phyloP scores from a whole-genome alignment of 768 basidiomycete genomes.

The Leccinum subtestaceum region DNA sequence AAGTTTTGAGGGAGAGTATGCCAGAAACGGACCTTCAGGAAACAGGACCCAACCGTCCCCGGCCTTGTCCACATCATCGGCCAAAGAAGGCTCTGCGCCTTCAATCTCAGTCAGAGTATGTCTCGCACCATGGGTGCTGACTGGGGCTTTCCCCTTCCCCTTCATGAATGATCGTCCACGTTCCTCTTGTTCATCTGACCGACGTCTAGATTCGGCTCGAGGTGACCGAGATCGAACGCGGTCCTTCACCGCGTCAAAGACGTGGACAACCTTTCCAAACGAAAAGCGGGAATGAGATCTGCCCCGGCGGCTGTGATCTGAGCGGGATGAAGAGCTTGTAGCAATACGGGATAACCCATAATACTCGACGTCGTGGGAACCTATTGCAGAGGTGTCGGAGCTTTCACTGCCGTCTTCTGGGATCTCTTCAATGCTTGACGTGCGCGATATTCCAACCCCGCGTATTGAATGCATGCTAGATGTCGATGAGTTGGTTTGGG shows the following conservation, averaged over 20 bases:
- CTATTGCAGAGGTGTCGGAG: constrained; percentile 6
- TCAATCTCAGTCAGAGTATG: constrained; percentile 24
- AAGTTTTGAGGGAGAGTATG: not conserved
- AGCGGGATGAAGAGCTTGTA: constrained; percentile 11
- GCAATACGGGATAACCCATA: constrained; percentile 16
- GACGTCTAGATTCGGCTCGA: constrained; percentile 9
- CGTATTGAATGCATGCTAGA: constrained; percentile 9
- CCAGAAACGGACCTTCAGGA: constrained; percentile 60
- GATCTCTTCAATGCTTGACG: constrained; percentile 41
- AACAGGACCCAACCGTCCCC: constrained; percentile 81
- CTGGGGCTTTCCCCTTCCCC: constrained; percentile 31
- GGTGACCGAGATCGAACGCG: constrained; percentile 50
- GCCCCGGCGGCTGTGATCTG: constrained; percentile 29
- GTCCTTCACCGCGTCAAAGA: constrained; percentile 43
- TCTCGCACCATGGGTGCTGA: not conserved
- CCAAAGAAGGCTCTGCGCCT: constrained; percentile 29
- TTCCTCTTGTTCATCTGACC: constrained; percentile 9
- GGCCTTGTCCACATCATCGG: constrained; percentile 28
- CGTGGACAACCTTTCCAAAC: constrained; percentile 50
- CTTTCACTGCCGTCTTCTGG: constrained; percentile 32
- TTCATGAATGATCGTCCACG: constrained; percentile 32
- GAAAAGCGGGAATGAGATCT: constrained; percentile 49
- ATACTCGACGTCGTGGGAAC: constrained; percentile 5
- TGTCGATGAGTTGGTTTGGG: constrained; percentile 6
- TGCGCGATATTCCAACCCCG: constrained; percentile 31